phyloP scores from a whole-genome alignment of 768 basidiomycete genomes.

The Sarcodon sp. region DNA sequence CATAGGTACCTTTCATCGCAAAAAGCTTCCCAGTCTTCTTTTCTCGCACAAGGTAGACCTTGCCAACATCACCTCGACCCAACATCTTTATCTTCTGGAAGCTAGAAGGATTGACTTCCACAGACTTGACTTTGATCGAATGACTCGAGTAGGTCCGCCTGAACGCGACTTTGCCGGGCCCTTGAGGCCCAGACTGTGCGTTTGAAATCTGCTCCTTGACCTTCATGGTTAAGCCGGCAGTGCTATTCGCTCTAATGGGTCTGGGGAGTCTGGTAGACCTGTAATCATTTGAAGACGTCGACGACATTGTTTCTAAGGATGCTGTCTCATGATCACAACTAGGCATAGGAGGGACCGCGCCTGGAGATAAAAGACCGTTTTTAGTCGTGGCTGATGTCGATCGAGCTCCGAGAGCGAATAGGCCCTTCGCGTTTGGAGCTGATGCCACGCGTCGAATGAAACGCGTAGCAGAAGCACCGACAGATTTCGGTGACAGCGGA shows the following conservation, averaged over 20 bases:
- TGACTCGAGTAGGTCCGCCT: conserved; percentile 94
- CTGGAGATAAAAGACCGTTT: conserved; percentile 70
- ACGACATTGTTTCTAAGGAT: conserved; percentile 71
- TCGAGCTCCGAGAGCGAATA: conserved; percentile 57
- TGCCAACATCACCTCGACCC: conserved; percentile 98
- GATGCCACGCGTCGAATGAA: conserved; percentile 94
- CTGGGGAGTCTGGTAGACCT: conserved; percentile 3
- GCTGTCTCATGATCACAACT: conserved; percentile 49
- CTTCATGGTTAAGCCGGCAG: conserved; percentile 19
- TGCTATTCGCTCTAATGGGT: conserved; percentile 16
- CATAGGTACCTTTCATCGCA: conserved; percentile 91
- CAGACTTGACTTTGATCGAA: conserved; percentile 88
- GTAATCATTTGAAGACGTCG: conserved; percentile 54
- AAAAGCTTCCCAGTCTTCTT: conserved; percentile 95
- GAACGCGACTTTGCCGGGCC: conserved; percentile 61
- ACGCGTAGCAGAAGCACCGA: conserved; percentile 67
- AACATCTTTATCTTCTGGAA: conserved; percentile 96
- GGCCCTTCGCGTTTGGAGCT: conserved; percentile 89
- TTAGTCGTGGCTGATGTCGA: conserved; percentile 40
- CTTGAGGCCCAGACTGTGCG: conserved; percentile 23
- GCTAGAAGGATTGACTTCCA: conserved; percentile 88
- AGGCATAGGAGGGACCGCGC: conserved; percentile 47
- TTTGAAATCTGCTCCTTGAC: conserved; percentile 33
- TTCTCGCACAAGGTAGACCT: conserved; percentile 95
- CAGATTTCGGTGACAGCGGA: conserved; percentile 53